phyloP scores from a whole-genome alignment of 1,284 basidiomycete genomes.

The Porogramme epimiltina region DNA sequence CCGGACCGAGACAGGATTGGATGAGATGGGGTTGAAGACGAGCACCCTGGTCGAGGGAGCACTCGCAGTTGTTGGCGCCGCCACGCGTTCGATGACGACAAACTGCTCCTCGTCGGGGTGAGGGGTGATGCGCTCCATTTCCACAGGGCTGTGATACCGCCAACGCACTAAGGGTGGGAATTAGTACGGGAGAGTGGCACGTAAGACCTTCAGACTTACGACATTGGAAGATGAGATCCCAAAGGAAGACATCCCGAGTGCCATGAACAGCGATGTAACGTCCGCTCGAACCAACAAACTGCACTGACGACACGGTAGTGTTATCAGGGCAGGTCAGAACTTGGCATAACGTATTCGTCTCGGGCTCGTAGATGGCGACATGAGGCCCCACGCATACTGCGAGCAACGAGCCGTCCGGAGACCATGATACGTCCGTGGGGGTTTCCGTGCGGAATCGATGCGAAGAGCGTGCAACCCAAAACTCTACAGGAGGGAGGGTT shows the following conservation, averaged over 20 bases:
- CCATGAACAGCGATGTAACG: conserved; percentile 63
- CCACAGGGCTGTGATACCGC: conserved; percentile 44
- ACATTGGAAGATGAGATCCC: conserved; percentile 77
- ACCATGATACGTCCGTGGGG: conserved; percentile 75
- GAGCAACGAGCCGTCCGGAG: conserved; percentile 85
- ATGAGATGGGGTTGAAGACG: conserved; percentile 51
- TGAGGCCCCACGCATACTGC: conserved; percentile 73
- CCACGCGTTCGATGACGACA: conserved; percentile 49
- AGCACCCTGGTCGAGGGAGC: conserved; percentile 43
- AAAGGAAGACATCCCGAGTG: conserved; percentile 61
- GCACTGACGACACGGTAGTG: conserved; percentile 42
- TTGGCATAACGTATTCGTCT: conserved; percentile 65
- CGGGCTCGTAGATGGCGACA: conserved; percentile 80
- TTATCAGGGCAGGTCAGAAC: conserved; percentile 65
- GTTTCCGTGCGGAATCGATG: conserved; percentile 69
- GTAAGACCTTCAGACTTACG: conserved; percentile 20
- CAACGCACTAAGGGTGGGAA: conserved; percentile 51
- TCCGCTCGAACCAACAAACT: conserved; percentile 69
- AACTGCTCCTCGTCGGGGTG: conserved; percentile 63
- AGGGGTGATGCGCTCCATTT: conserved; percentile 48
- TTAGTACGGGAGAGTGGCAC: background rate
- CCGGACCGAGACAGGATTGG: conserved; percentile 42
- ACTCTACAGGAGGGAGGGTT: conserved; percentile 48
- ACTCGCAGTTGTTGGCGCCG: conserved; percentile 29
- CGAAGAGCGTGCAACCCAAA: conserved; percentile 77